These are phyloP conservation scores for Rhazya stricta DNA, from an alignment of 257 asterid genomes.

Conservation along the genomic window DNA sequence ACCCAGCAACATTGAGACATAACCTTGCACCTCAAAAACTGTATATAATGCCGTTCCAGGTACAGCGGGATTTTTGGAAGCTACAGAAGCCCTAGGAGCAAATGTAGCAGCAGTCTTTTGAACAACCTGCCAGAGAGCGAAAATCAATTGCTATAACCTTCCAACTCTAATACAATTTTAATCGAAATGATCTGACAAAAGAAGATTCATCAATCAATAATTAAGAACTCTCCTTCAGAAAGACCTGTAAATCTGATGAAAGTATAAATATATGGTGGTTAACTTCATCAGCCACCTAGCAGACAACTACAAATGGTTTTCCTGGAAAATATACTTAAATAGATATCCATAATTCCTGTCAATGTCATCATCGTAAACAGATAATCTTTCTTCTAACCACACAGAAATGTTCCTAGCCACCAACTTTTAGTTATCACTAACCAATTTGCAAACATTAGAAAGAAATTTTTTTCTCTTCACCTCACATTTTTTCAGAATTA, in stretches of 20 bases:
- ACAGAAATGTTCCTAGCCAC: neutral
- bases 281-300: neutral
- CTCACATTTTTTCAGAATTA: neutral
- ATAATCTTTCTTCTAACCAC: neutral
- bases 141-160: neutral
- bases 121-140: conserved; percentile 53
- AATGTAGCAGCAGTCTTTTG: conserved; percentile 96
- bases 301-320: too few relatives aligned
- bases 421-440: neutral
- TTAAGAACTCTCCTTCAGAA: neutral
- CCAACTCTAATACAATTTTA: neutral
- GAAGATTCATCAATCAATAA: neutral
- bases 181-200: neutral
- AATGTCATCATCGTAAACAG: neutral
- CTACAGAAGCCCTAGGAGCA: conserved; percentile 95
- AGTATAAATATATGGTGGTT: neutral
- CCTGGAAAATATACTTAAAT: neutral
- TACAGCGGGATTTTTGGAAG: conserved; percentile 76
- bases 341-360: neutral
- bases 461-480: neutral
- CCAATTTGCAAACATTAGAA: neutral
- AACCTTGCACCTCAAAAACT: conserved; percentile 86
- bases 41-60: conserved; percentile 71
- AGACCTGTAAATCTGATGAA: neutral
- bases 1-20: conserved; percentile 65